Evolutionary conservation across 164 flowering plant genomes (phyloP).

Genomic region (Cinnamomum micranthum): DNA sequence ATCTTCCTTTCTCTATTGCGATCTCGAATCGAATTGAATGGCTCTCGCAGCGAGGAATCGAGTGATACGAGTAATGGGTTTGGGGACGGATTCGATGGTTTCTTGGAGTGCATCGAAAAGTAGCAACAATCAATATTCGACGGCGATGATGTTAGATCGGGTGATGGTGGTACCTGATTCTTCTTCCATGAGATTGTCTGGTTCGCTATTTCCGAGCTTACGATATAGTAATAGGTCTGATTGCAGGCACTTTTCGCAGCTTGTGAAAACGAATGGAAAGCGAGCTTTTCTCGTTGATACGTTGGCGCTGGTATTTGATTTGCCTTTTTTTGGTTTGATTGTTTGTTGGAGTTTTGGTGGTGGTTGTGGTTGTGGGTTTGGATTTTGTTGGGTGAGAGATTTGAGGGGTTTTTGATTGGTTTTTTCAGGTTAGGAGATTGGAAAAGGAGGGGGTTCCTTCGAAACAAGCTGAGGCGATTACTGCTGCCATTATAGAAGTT

Average conservation of each 20-base stretch:
- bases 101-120: background rate
- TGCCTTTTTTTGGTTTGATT: background rate
- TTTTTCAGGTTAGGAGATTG: conserved; percentile 55
- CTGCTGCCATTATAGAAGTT: conserved; percentile 69
- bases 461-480: conserved; percentile 84
- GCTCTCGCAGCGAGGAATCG: background rate
- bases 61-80: background rate
- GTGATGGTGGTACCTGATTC: background rate
- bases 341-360: background rate
- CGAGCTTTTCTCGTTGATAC: conserved; percentile 82
- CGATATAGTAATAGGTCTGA: background rate
- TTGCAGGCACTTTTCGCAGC: conserved; percentile 43
- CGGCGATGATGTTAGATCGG: background rate
- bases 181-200: background rate
- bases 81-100: background rate
- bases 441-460: conserved; percentile 74
- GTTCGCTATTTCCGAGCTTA: background rate
- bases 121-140: background rate
- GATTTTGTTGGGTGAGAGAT: background rate
- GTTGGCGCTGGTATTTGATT: conserved; percentile 48
- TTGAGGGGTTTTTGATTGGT: background rate
- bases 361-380: background rate
- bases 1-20: background rate
- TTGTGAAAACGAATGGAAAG: conserved; percentile 38
- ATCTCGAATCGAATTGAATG: background rate